Base-by-base conservation (phyloP, 176 grass and related monocot species). In the Carex parvula region DNA sequence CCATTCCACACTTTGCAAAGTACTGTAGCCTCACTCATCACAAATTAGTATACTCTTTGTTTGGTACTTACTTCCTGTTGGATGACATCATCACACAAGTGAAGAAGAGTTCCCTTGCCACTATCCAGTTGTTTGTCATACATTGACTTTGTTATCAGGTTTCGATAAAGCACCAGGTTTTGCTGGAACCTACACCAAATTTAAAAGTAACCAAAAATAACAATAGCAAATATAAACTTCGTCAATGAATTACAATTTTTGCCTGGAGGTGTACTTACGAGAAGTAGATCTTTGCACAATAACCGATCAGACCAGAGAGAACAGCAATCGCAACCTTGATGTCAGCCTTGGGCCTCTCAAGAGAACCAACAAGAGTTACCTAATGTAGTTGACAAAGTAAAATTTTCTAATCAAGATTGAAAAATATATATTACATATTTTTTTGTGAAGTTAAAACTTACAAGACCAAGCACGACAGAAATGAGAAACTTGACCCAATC, bases 91-190 rank as follows among this genome's bases (percentile, higher is more conserved):
- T 99, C 93, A 53, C 96, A 99, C 59, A 97, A 84, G 66, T 93
- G 96, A 18, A 95, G 93, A 84, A 95, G 93, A 42, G 96, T 99
- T 83, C 93, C 96, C 84, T 79, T 93, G 6, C 96, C 96, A 88
- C 96, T 98, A 30, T 98, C 96, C 76, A 98, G 91, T 76, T 98
- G 96, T 66, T 99, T 99, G 56, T 99, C 93, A 88, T 99, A 93
- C 96, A 99, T 93, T 48, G 96, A 93, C 73, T 95, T 90, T 60
- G 89, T 95, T 86, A 99, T 95, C 54, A 95, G 84, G 85, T 99
- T 93, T 73, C 95, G 96, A 80, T 99, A 99, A 56, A 76, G 37
- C 17, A 59, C 81, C 88, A 99, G 91, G 80, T 93, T 93, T 84
- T 88, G 86, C 73, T 99, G 88, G 82, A 98, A 99, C 85, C 96